phyloP scores from a whole-genome alignment of 169 alveolate species.

The Condylostoma magnum region DNA sequence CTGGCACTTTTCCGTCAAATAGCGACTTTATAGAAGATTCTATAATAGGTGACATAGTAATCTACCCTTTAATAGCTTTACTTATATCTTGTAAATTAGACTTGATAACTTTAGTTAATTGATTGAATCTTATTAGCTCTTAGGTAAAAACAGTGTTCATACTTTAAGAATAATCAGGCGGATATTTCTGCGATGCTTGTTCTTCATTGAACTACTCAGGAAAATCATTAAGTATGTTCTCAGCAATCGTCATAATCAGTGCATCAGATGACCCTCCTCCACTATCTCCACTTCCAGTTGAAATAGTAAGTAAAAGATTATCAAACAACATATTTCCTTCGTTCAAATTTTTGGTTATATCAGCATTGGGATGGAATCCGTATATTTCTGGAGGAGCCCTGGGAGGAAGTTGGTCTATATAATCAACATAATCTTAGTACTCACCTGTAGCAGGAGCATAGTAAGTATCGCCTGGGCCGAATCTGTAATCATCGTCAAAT shows the following conservation, averaged over 20 bases:
- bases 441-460: constrained; percentile 79
- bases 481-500: constrained; percentile 77
- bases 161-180: constrained; percentile 85
- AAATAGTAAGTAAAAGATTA: constrained; percentile 69
- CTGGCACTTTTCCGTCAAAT: constrained; percentile 84
- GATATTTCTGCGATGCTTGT: constrained; percentile 75
- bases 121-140: constrained; percentile 89
- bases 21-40: constrained; percentile 78
- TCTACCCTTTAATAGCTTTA: constrained; percentile 88
- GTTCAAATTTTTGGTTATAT: constrained; percentile 86
- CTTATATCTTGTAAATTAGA: constrained; percentile 59
- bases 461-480: constrained; percentile 79
- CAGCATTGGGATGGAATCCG: constrained; percentile 92
- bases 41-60: constrained; percentile 83
- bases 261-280: constrained; percentile 57
- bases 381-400: constrained; percentile 88
- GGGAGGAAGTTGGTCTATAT: constrained; percentile 73
- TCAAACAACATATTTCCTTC: constrained; percentile 71
- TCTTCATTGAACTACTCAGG: constrained; percentile 82
- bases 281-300: constrained; percentile 59
- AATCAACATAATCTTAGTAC: constrained; percentile 69
- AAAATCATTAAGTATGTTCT: constrained; percentile 68
- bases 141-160: constrained; percentile 88
- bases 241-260: constrained; percentile 63
- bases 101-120: constrained; percentile 63